Evolutionary conservation across 2,329 filamentous ascomycete species (phyloP).

Genomic region (Aspergillus awamori): DNA sequence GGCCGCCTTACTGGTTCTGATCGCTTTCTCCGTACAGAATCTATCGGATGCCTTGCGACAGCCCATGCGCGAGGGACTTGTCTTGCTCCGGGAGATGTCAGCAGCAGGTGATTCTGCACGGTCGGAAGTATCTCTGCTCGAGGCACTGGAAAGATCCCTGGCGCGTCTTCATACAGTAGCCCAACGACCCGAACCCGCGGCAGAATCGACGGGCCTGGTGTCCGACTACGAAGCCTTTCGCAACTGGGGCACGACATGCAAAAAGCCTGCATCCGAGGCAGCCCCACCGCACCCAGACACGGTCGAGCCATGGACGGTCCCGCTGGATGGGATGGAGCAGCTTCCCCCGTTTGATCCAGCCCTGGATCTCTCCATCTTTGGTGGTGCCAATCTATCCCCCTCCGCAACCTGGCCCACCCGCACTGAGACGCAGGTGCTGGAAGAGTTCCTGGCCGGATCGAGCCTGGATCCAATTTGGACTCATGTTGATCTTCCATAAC

Average conservation of each 20-base stretch:
- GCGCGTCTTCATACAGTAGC: slow-evolving; percentile 19
- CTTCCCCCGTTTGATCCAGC: slow-evolving; percentile 16
- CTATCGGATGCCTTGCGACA: slow-evolving; percentile 26
- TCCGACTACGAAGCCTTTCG: slow-evolving; percentile 25
- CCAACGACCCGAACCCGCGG: neutral
- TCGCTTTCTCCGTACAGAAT: slow-evolving; percentile 36
- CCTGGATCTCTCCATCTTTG: slow-evolving; percentile 21
- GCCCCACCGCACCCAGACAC: neutral
- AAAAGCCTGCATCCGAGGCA: neutral
- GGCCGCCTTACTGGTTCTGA: slow-evolving; percentile 37
- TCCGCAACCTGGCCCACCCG: slow-evolving; percentile 21
- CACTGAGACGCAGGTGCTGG: slow-evolving; percentile 26
- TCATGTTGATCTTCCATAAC: neutral
- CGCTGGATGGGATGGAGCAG: slow-evolving; percentile 9
- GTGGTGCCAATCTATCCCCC: slow-evolving; percentile 13
- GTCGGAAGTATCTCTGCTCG: slow-evolving; percentile 36
- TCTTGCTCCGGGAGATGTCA: slow-evolving; percentile 37
- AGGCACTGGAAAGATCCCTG: slow-evolving; percentile 33
- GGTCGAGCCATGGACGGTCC: neutral
- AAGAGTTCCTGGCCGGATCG: slow-evolving; percentile 21
- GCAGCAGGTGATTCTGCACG: slow-evolving; percentile 34
- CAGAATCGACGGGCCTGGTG: neutral
- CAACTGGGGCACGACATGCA: slow-evolving; percentile 22
- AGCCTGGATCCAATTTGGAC: neutral
- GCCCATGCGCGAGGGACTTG: slow-evolving; percentile 29